Evolutionary conservation across 2,329 filamentous ascomycete species (phyloP).

Genomic region (Ophiocordyceps camponoti-leonardi): DNA sequence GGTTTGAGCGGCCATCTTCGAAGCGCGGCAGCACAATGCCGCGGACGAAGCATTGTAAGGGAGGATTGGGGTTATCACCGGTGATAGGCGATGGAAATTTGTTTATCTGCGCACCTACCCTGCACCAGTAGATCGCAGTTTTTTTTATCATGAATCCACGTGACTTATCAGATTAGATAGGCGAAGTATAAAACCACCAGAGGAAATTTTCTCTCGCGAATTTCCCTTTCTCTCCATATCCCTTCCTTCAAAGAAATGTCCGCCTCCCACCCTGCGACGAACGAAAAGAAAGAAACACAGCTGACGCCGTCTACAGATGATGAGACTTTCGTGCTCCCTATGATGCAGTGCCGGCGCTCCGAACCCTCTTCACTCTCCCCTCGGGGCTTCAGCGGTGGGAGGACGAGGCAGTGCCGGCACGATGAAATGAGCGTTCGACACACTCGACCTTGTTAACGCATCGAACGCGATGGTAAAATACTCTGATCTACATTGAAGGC

Average conservation of each 20-base stretch:
- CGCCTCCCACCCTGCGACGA: constrained; percentile 22
- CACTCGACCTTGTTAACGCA: constrained; percentile 86
- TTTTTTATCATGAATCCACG: too few species aligned
- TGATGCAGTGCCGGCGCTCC: constrained; percentile 59
- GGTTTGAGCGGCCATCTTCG: neutral
- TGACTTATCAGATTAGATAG: too few species aligned
- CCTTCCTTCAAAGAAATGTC: constrained; percentile 96
- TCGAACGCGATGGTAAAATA: constrained; percentile 94
- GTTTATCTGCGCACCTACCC: neutral
- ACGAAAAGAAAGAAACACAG: constrained; percentile 4
- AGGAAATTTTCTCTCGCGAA: constrained; percentile 15
- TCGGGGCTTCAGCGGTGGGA: constrained; percentile 78
- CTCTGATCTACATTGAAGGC: constrained; percentile 56
- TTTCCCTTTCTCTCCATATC: constrained; percentile 38
- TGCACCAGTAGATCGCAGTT: too few species aligned
- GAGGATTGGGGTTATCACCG: too few species aligned
- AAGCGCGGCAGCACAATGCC: neutral
- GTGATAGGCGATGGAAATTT: neutral
- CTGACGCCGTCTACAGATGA: constrained; percentile 50
- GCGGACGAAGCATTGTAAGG: neutral
- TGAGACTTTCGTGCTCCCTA: constrained; percentile 97
- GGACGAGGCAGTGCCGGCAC: constrained; percentile 44
- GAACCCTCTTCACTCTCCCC: constrained; percentile 63
- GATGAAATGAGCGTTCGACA: constrained; percentile 99
- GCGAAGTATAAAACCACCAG: constrained; percentile 7